Evolutionary conservation across 2,329 filamentous ascomycete genomes (phyloP), one percentile per base, ranked within the genome.

Genomic region (Incumbomyces lentus): DNA sequence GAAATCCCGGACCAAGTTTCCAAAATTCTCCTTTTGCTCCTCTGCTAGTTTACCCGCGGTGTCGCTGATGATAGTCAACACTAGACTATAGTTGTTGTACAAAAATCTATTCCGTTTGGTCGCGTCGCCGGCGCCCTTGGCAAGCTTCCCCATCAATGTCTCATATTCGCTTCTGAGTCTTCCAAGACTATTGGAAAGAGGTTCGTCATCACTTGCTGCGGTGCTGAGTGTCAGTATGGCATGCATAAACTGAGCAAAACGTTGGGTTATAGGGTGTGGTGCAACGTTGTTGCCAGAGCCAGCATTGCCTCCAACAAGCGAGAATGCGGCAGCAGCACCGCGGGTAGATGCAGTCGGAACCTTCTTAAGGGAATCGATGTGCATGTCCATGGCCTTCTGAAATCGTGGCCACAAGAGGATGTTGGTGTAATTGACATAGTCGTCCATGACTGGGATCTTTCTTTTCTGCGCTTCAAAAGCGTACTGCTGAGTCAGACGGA

Each of bases 391-490:
- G 57, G 95, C 81, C 47, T 86, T 78, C 65, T 98, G 93, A 58
- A 98, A 85, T 19, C 90, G 82, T 6, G 92, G 92, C 92, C 92
- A 98, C 5, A 98, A 77, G 2, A 92, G 78, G 87, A 98, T 98
- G 60, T 84, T 89, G 4, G 87, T 94, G 38, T 81, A 89, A 62
- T 98, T 98, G 61, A 95, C 82, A 62, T 98, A 98, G 33, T 79
- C 76, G 60, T 98, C 92, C 1, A 86, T 81, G 4, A 87, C 82
- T 0, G 92, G 92, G 1, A 96, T 80, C 61, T 93, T 90, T 46
- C 90, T 81, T 10, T 90, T 78, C 64, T 98, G 92, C 30, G 96
- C 74, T 64, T 94, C 86, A 61, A 98, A 98, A 13, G 92, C 89
- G 49, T 90, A 82, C 56, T 92, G 86, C 61, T 96, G 92, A 57